Conservation (phyloP, 148 eudicot species). For the Amaranthus cruentus region DNA sequence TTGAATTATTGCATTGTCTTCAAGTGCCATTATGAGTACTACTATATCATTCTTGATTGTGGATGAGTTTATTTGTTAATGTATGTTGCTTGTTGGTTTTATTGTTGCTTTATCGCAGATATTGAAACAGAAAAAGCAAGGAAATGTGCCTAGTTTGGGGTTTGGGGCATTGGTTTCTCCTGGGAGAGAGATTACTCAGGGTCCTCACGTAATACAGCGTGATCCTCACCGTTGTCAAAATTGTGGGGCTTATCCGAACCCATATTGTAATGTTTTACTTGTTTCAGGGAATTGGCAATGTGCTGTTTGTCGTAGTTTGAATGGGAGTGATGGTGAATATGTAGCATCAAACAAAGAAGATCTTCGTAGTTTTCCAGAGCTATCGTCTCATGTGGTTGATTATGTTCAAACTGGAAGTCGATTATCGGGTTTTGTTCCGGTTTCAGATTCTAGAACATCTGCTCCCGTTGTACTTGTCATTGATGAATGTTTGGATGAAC, state of each 20-base stretch:
- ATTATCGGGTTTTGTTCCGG: slow-evolving; percentile 79
- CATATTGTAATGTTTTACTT: slow-evolving; percentile 69
- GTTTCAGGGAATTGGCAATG: slow-evolving; percentile 99
- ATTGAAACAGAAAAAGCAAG: slow-evolving; percentile 73
- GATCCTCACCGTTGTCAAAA: slow-evolving; percentile 56
- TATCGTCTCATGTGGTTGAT: slow-evolving; percentile 69
- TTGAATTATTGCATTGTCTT: no score
- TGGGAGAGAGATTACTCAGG: slow-evolving; percentile 66
- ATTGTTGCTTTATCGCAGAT: slow-evolving; percentile 36
- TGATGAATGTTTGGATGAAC: slow-evolving; percentile 83
- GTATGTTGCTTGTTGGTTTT: not conserved
- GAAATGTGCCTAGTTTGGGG: slow-evolving; percentile 75
- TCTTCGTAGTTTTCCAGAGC: slow-evolving; percentile 68
- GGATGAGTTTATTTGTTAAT: not conserved
- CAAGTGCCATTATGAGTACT: no score
- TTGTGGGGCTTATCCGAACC: slow-evolving; percentile 88
- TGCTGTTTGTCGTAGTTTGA: slow-evolving; percentile 65
- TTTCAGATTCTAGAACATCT: slow-evolving; percentile 80
- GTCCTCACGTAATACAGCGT: slow-evolving; percentile 45
- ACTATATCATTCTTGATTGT: not conserved
- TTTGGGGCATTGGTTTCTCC: slow-evolving; percentile 87
- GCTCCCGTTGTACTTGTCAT: slow-evolving; percentile 83
- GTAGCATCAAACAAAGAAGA: slow-evolving; percentile 77
- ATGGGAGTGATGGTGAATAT: slow-evolving; percentile 88
- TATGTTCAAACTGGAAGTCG: slow-evolving; percentile 65